phyloP scores from a whole-genome alignment of 2,329 filamentous ascomycete genomes.

The Botrytis fabae region DNA sequence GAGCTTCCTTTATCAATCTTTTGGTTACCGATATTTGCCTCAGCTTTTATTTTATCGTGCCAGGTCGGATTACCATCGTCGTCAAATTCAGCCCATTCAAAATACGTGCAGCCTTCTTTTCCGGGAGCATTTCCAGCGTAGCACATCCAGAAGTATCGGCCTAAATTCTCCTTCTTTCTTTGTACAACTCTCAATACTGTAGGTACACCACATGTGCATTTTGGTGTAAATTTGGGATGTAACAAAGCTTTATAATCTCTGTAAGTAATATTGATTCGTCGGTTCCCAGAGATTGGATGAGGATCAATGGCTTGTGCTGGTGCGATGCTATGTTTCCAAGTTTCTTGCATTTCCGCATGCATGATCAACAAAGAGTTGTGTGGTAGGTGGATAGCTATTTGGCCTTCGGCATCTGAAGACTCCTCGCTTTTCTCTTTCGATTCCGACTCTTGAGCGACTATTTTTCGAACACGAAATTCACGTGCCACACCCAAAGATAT shows the following conservation, averaged over 20 bases:
- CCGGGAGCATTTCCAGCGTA: constrained; percentile 71
- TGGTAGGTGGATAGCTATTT: constrained; percentile 89
- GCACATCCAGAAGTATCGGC: constrained; percentile 93
- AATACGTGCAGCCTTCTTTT: constrained; percentile 70
- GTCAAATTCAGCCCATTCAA: constrained; percentile 84
- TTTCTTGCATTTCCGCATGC: constrained; percentile 97
- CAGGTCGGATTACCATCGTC: constrained; percentile 80
- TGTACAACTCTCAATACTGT: constrained; percentile 75
- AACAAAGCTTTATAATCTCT: constrained; percentile 77
- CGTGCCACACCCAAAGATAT: constrained; percentile 88
- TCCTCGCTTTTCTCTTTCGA: constrained; percentile 38
- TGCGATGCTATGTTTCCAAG: constrained; percentile 88
- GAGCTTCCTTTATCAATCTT: neutral
- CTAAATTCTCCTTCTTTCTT: constrained; percentile 71
- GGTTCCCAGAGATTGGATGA: constrained; percentile 77
- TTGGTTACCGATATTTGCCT: neutral
- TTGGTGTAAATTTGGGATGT: constrained; percentile 75
- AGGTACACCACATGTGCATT: constrained; percentile 72
- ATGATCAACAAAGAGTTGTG: constrained; percentile 94
- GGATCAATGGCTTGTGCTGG: constrained; percentile 76
- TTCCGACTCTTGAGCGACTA: constrained; percentile 59
- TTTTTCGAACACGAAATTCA: constrained; percentile 82
- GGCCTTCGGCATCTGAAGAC: constrained; percentile 68
- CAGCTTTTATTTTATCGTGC: constrained; percentile 35
- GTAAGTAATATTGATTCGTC: constrained; percentile 91